Percentiles rank a stretch among this genome's conserved stretches.
Evolutionary conservation across 345 rosid species (phyloP).

Genomic region (Pistacia vera): DNA sequence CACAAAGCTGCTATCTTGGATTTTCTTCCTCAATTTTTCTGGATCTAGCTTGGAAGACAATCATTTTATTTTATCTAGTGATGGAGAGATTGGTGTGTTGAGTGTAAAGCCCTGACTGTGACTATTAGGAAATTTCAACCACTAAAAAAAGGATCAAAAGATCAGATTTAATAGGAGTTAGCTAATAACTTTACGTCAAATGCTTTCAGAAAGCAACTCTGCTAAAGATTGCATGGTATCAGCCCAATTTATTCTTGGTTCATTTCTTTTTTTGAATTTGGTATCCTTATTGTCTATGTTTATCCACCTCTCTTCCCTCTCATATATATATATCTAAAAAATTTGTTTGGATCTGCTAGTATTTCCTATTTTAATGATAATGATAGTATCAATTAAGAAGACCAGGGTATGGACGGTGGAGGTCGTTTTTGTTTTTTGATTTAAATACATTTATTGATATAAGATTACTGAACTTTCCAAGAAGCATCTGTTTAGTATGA

Average conservation of each 20-base stretch:
- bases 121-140: neutral
- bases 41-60: constrained; percentile 1
- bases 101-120: neutral
- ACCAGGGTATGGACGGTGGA: neutral
- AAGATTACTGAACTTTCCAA: neutral
- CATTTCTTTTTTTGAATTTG: neutral
- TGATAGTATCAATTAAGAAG: neutral
- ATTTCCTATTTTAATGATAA: no score
- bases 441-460: neutral
- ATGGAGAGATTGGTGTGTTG: neutral
- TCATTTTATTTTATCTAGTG: neutral
- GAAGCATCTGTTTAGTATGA: neutral
- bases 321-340: no score
- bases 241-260: neutral
- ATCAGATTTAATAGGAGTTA: neutral
- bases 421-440: neutral
- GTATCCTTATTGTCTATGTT: neutral
- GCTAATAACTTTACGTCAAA: neutral
- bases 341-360: no score
- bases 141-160: neutral
- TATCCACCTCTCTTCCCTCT: neutral
- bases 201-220: neutral
- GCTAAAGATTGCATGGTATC: neutral
- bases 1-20: neutral
- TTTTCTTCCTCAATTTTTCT: neutral